Evolutionary conservation across 2,329 filamentous ascomycete species (phyloP), one percentile per base, ranked within the genome.

Genomic region (Penicillium sp.): DNA sequence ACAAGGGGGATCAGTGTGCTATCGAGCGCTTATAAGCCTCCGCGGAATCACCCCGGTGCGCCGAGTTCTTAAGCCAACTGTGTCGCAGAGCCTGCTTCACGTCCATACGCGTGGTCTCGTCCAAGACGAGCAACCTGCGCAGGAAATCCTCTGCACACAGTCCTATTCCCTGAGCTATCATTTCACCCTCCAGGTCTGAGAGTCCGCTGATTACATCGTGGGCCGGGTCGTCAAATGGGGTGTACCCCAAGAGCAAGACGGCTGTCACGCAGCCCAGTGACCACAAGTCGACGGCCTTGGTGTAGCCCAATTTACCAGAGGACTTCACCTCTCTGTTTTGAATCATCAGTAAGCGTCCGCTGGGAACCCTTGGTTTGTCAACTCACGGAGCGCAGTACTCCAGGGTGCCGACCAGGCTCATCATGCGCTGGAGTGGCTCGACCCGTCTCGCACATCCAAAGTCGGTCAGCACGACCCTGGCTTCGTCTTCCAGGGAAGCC

Each of bases 201-300:
- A 23, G 11, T 11, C 7, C 21, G 21, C 11, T 11, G 21, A 11
- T 23, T 7, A 23, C 7, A 23, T 23, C 21, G 21, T 23, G 21
- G 21, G 7, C 7, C 11, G 21, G 7, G 21, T 23, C 21, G 7
- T 23, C 11, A 11, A 23, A 23, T 23, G 21, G 21, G 21, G 21
- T 7, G 11, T 7, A 7, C 21, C 21, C 21, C 21, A 23, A 23
- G 11, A 82, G 62, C 10, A 83, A 57, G 7, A 73, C 65, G 7
- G 68, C 70, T 2, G 76, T 67, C 2, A 82, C 66, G 32, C 70
- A 72, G 4, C 79, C 80, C n/a, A 83, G 53, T 1, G 79, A 78
- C 79, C 79, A 83, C 58, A 83, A 71, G 48, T 83, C 80, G 7
- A 81, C 69, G 7, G 76, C 71, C 53, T 75, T 74, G 18, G 75